A percentile compares a stretch with the other conserved stretches of the same genome.
These are phyloP conservation scores for Aechmea fasciata DNA, from an alignment of 176 grass and related monocot genomes.

Conservation along the genomic window DNA sequence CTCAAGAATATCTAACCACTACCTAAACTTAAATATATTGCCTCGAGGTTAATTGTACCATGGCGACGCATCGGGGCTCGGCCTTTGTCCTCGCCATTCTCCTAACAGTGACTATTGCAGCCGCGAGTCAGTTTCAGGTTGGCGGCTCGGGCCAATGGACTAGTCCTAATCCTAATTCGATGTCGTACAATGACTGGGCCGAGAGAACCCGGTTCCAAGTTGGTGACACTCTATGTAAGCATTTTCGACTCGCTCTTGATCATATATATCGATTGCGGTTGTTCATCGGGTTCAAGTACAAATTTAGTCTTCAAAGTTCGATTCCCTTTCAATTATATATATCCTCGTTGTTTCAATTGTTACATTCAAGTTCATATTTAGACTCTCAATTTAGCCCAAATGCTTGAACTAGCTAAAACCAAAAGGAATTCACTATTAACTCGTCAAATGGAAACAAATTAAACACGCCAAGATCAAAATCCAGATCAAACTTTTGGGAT, in stretches of 20 bases:
- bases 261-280: no score
- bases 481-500: no score
- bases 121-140: slow-evolving; percentile 62
- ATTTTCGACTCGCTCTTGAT: background rate
- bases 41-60: slow-evolving; percentile 3
- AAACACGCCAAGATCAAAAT: no score
- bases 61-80: slow-evolving; percentile 32
- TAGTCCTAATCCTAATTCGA: slow-evolving; percentile 25
- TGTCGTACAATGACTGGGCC: slow-evolving; percentile 65
- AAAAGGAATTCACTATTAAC: no score
- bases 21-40: background rate
- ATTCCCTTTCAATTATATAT: no score
- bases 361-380: no score
- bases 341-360: no score
- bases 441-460: no score
- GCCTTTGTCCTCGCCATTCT: slow-evolving; percentile 33
- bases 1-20: background rate
- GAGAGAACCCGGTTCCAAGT: slow-evolving; percentile 61
- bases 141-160: slow-evolving; percentile 56
- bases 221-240: slow-evolving; percentile 61
- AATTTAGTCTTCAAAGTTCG: no score
- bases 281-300: no score
- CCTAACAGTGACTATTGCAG: slow-evolving; percentile 23
- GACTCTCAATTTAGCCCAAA: no score
- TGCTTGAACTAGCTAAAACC: no score